Evolutionary conservation across 2,329 filamentous ascomycete species (phyloP).

Genomic region (Metarhizium album): DNA sequence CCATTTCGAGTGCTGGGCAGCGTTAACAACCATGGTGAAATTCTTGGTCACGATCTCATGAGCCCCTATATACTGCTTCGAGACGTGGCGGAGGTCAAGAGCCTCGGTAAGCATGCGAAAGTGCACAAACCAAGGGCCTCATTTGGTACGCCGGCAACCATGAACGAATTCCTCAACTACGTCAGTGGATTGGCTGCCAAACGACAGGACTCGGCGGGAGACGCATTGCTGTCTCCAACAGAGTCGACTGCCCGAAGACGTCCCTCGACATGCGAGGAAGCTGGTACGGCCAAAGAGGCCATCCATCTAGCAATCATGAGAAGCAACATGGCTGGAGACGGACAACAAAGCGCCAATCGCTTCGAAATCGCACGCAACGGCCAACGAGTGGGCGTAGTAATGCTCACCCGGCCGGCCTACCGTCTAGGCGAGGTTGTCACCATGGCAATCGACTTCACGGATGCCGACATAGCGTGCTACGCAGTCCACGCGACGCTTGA

Average conservation of each 20-base stretch:
- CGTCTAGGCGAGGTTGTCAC: conserved; percentile 80
- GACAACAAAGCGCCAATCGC: conserved; percentile 75
- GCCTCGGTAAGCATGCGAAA: conserved; percentile 18
- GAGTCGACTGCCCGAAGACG: conserved; percentile 45
- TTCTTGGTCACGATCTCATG: conserved; percentile 90
- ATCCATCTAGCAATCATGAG: conserved; percentile 87
- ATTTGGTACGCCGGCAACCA: conserved; percentile 26
- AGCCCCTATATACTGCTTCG: conserved; percentile 81
- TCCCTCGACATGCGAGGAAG: conserved; percentile 43
- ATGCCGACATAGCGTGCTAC: conserved; percentile 71
- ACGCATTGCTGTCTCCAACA: conserved; percentile 62
- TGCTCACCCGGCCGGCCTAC: conserved; percentile 79
- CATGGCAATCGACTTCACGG: conserved; percentile 72
- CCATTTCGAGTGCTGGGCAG: conserved; percentile 90
- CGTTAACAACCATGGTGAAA: conserved; percentile 79
- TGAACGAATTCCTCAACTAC: conserved; percentile 63
- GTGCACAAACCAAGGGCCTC: conserved; percentile 17
- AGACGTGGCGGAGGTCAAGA: conserved; percentile 63
- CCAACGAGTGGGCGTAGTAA: conserved; percentile 82
- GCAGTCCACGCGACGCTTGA: conserved; percentile 77
- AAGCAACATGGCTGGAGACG: conserved; percentile 56
- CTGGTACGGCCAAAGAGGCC: conserved; percentile 62
- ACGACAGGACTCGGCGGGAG: conserved; percentile 40
- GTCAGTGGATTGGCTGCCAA: conserved; percentile 63
- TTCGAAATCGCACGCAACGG: conserved; percentile 93